Conservation (phyloP, 2,329 filamentous ascomycete species). For the Neofusicoccum parvum region DNA sequence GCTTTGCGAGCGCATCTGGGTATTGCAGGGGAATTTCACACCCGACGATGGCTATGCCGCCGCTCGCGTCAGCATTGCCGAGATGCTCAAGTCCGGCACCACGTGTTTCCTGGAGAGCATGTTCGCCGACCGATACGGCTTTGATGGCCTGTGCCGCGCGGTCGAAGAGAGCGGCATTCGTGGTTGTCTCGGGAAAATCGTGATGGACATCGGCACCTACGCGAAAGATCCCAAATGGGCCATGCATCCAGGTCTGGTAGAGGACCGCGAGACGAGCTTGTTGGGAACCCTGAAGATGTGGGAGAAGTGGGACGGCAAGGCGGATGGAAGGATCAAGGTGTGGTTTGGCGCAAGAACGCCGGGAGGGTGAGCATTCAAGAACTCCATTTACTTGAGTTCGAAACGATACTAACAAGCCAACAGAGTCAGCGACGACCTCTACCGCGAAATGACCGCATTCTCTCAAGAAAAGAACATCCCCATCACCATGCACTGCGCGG, state of each 20-base stretch:
- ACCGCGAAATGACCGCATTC: slow-evolving; percentile 37
- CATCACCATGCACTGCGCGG: slow-evolving; percentile 44
- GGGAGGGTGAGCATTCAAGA: slow-evolving; percentile 31
- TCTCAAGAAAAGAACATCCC: slow-evolving; percentile 36
- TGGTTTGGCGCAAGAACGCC: slow-evolving; percentile 44
- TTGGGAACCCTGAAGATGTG: slow-evolving; percentile 36
- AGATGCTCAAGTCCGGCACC: slow-evolving; percentile 55
- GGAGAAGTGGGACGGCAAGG: slow-evolving; percentile 39
- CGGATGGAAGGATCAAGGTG: slow-evolving; percentile 38
- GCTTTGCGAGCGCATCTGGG: slow-evolving; percentile 56
- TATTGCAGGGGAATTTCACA: slow-evolving; percentile 49
- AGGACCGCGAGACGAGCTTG: slow-evolving; percentile 40
- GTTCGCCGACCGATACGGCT: slow-evolving; percentile 52
- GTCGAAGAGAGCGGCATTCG: slow-evolving; percentile 50
- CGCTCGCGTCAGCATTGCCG: slow-evolving; percentile 51
- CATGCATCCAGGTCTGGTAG: slow-evolving; percentile 48
- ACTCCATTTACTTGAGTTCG: background rate
- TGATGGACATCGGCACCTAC: slow-evolving; percentile 49
- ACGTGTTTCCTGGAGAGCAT: slow-evolving; percentile 58
- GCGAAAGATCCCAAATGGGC: slow-evolving; percentile 46
- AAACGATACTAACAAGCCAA: background rate
- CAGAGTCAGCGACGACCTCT: slow-evolving; percentile 35
- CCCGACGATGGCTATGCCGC: slow-evolving; percentile 53
- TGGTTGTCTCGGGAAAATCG: slow-evolving; percentile 48
- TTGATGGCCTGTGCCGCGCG: slow-evolving; percentile 47